phyloP scores from a whole-genome alignment of 305 asterid genomes.

The Solanum hybrid region DNA sequence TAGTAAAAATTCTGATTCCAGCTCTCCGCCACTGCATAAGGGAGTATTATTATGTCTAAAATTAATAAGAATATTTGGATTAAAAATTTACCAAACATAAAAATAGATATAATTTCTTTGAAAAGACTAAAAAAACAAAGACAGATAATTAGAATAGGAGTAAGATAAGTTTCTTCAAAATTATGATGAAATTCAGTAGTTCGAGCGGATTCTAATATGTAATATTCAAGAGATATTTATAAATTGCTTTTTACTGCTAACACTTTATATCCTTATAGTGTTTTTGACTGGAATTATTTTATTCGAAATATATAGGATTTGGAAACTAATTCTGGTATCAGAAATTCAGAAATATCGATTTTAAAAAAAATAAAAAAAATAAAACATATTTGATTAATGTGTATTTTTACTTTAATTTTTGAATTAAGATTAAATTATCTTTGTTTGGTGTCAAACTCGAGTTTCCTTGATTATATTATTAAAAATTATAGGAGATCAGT shows the following conservation, averaged over 20 bases:
- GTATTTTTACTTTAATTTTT: neutral
- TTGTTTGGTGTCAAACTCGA: neutral
- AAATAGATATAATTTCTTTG: neutral
- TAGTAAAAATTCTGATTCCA: neutral
- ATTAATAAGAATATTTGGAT: neutral
- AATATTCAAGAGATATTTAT: conserved; percentile 24
- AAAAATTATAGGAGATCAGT: neutral
- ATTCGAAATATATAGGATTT: neutral
- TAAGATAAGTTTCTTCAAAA: conserved; percentile 12
- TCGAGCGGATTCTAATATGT: conserved; percentile 29
- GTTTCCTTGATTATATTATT: neutral
- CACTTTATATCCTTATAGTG: conserved; percentile 21
- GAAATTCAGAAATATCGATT: neutral
- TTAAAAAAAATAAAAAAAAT: neutral
- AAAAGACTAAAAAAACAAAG: neutral
- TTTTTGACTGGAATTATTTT: neutral
- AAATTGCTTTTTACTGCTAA: conserved; percentile 14
- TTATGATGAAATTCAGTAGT: conserved; percentile 16
- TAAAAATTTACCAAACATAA: neutral
- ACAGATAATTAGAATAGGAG: neutral
- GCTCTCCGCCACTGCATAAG: neutral
- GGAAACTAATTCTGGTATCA: neutral
- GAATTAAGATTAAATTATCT: neutral
- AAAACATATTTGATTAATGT: neutral
- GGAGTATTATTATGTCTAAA: neutral